Evolutionary conservation across 164 flowering plant species (phyloP).

Genomic region (Cinnamomum micranthum): DNA sequence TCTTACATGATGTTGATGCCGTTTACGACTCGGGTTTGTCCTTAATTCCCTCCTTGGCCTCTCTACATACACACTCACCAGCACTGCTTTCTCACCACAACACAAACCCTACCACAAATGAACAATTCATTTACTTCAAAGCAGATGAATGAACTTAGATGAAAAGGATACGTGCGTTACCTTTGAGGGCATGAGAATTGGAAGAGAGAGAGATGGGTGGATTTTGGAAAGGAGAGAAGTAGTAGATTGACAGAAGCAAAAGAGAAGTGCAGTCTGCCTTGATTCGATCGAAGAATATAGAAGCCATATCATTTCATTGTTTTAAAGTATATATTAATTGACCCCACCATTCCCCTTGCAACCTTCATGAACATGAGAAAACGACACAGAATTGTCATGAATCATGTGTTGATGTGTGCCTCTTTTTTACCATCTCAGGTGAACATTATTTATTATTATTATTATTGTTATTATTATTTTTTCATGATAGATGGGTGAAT

Average conservation of each 20-base stretch:
- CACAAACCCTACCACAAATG: slow-evolving; percentile 20
- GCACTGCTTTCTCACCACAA: slow-evolving; percentile 27
- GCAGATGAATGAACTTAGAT: not conserved
- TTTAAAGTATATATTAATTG: not conserved
- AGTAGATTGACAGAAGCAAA: not conserved
- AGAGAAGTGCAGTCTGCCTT: not conserved
- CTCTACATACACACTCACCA: slow-evolving; percentile 40
- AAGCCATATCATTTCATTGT: not conserved
- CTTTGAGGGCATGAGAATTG: slow-evolving; percentile 2
- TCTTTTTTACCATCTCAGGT: too few species aligned
- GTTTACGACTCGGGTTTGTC: slow-evolving; percentile 8
- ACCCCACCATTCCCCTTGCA: not conserved
- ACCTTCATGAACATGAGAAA: not conserved
- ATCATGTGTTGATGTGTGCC: not conserved
- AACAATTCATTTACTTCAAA: not conserved
- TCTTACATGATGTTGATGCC: slow-evolving; percentile 16
- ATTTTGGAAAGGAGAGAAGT: not conserved
- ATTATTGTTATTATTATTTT: too few species aligned
- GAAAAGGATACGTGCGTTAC: not conserved
- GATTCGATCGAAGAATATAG: not conserved
- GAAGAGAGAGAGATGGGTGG: not conserved
- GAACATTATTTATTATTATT: too few species aligned
- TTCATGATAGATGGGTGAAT: too few species aligned
- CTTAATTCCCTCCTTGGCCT: slow-evolving; percentile 25
- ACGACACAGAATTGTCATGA: not conserved